Evolutionary conservation across 768 basidiomycete genomes (phyloP).

Genomic region (Suillus brevipes): DNA sequence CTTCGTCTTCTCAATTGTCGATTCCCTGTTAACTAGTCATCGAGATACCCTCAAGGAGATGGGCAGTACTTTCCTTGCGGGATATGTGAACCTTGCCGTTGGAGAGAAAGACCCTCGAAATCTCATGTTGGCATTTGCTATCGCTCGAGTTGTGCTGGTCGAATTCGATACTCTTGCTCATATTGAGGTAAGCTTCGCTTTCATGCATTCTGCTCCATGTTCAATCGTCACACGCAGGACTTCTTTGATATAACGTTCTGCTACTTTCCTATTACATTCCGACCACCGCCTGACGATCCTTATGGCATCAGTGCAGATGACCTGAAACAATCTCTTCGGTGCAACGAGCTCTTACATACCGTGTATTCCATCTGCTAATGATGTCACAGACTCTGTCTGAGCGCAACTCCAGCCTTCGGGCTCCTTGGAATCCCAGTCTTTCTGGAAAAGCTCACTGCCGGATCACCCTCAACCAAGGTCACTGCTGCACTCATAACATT

Average conservation of each 20-base stretch:
- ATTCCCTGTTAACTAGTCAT: constrained; percentile 47
- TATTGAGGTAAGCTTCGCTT: constrained; percentile 63
- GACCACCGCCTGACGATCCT: constrained; percentile 90
- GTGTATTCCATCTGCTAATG: neutral
- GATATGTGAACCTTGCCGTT: constrained; percentile 80
- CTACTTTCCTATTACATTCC: constrained; percentile 97
- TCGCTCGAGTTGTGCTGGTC: constrained; percentile 80
- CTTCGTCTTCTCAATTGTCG: constrained; percentile 77
- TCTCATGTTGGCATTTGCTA: constrained; percentile 84
- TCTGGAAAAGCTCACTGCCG: constrained; percentile 86
- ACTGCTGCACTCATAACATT: neutral
- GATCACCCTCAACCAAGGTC: constrained; percentile 83
- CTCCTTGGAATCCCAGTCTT: constrained; percentile 84
- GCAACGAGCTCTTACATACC: constrained; percentile 11
- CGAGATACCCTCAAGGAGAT: constrained; percentile 64
- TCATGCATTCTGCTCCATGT: neutral
- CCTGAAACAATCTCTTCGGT: constrained; percentile 73
- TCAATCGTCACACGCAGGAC: constrained; percentile 47
- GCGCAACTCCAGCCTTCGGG: constrained; percentile 80
- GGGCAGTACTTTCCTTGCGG: constrained; percentile 69
- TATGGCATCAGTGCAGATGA: constrained; percentile 91
- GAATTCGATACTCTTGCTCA: constrained; percentile 80
- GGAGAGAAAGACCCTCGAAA: constrained; percentile 99
- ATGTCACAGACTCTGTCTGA: constrained; percentile 59
- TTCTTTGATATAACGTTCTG: constrained; percentile 96